Evolutionary conservation across 441 rosid species (phyloP).

Genomic region (Pelargonium myrrhifolium): DNA sequence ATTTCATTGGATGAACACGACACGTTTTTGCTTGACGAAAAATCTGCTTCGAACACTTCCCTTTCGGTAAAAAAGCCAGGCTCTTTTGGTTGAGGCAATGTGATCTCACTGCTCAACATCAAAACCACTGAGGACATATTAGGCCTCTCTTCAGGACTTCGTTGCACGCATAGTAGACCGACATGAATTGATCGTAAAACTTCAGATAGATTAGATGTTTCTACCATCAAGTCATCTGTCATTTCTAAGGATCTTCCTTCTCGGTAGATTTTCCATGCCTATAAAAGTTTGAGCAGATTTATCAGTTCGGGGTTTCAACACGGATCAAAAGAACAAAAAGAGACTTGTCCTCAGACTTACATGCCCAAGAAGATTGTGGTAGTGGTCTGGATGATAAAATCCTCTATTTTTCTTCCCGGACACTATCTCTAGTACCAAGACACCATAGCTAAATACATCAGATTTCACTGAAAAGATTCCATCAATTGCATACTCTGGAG

Average conservation of each 20-base stretch:
- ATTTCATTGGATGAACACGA: not conserved
- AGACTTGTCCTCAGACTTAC: slow-evolving; percentile 12
- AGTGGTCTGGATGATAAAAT: slow-evolving; percentile 15
- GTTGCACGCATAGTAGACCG: not conserved
- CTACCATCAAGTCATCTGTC: not conserved
- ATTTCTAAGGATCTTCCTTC: slow-evolving; percentile 10
- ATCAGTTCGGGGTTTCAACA: not conserved
- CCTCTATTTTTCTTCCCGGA: slow-evolving; percentile 25
- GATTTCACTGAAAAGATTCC: slow-evolving; percentile 17
- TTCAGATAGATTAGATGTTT: not conserved
- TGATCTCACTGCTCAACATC: slow-evolving; percentile 17
- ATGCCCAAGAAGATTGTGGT: slow-evolving; percentile 27
- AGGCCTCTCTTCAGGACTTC: slow-evolving; percentile 6
- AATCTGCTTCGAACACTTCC: not conserved
- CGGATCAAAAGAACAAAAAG: not conserved
- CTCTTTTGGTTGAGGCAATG: slow-evolving; percentile 14
- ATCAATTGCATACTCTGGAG: slow-evolving; percentile 22
- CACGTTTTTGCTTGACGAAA: not conserved
- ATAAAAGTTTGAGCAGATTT: not conserved
- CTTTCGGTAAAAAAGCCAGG: slow-evolving; percentile 1
- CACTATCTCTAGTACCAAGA: slow-evolving; percentile 17
- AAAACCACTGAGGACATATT: slow-evolving; percentile 5
- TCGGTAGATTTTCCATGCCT: slow-evolving; percentile 39
- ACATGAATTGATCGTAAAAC: not conserved
- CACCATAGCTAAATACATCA: slow-evolving; percentile 22